Evolutionary conservation across 176 grass and related monocot species (phyloP).

Genomic region (Aegilops bicornis): DNA sequence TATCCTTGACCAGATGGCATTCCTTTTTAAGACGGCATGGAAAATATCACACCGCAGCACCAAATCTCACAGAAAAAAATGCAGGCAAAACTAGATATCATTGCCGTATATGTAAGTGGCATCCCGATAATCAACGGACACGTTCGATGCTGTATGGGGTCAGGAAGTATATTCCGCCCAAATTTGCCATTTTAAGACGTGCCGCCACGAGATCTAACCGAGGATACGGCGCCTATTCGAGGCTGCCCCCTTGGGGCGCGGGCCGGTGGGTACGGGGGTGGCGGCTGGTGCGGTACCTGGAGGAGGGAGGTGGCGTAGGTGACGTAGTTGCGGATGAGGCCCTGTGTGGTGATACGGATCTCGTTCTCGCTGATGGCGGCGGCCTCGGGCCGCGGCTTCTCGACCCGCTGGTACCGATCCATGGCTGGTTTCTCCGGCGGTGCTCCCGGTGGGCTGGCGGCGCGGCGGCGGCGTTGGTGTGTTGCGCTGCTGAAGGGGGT

Average conservation of each 20-base stretch:
- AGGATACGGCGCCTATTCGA: background rate
- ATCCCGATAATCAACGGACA: background rate
- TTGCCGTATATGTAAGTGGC: background rate
- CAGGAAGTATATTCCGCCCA: background rate
- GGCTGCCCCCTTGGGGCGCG: background rate
- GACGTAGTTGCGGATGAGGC: constrained; percentile 95
- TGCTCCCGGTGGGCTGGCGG: background rate
- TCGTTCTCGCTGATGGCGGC: constrained; percentile 89
- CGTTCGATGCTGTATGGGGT: background rate
- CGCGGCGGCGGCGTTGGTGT: constrained; percentile 7
- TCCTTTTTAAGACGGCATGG: background rate
- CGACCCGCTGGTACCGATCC: constrained; percentile 92
- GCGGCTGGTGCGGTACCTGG: constrained; percentile 41
- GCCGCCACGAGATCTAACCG: constrained; percentile 6
- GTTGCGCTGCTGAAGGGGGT: constrained; percentile 18
- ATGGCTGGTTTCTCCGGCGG: constrained; percentile 31
- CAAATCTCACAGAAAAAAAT: background rate
- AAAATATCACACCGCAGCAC: background rate
- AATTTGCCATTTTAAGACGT: background rate
- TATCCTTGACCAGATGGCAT: background rate
- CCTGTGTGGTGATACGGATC: constrained; percentile 95
- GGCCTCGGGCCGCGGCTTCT: constrained; percentile 88
- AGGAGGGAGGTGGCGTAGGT: constrained; percentile 90
- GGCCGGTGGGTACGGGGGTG: background rate
- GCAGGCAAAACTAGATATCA: background rate